Evolutionary conservation across 2,329 filamentous ascomycete genomes (phyloP), one percentile per base, ranked within the genome.

Genomic region (Aspergillus sp.): DNA sequence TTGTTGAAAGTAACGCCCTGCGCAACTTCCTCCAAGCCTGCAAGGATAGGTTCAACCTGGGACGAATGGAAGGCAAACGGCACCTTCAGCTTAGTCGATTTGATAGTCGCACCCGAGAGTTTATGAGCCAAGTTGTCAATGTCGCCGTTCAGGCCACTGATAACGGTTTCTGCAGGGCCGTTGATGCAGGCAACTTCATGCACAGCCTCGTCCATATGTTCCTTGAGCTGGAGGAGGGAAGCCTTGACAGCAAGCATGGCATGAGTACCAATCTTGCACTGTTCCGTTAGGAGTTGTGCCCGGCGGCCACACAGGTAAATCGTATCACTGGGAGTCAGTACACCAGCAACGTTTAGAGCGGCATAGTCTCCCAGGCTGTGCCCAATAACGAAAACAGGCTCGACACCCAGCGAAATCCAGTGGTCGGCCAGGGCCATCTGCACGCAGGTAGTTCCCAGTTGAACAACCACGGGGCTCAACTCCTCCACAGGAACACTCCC

Each of bases 21-120:
- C 2, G 71, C 63, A 25, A 65, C 50, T 4, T 62, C 56, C 20
- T 69, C 64, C 33, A 75, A 70, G 2, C 63, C 63, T 2, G 67
- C 64, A 3, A 77, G 58, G 3, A 77, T 71, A 4, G 72, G 67
- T 7, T 75, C 68, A 30, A 74, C 70, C 50, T 74, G 72, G 7
- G 69, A 64, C 12, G 71, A 74, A 49, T 74, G 72, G 64, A 74
- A 74, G 9, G 72, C 72, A 44, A 70, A 74, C 7, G 71, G 71
- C 2, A 74, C 63, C 53, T 65, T 67, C 15, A 74, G 53, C 47
- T 68, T 70, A 4, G 69, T 73, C 41, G 61, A 65, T 45, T 71
- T 72, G 43, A 71, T 60, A 2, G 64, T 66, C 45, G 63, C 60
- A 22, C 64, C 61, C 3, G 61, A 54, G 41, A 68, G 61, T 19